Conservation (phyloP, 768 basidiomycete genomes). For the Sarcomyxa edulis region DNA sequence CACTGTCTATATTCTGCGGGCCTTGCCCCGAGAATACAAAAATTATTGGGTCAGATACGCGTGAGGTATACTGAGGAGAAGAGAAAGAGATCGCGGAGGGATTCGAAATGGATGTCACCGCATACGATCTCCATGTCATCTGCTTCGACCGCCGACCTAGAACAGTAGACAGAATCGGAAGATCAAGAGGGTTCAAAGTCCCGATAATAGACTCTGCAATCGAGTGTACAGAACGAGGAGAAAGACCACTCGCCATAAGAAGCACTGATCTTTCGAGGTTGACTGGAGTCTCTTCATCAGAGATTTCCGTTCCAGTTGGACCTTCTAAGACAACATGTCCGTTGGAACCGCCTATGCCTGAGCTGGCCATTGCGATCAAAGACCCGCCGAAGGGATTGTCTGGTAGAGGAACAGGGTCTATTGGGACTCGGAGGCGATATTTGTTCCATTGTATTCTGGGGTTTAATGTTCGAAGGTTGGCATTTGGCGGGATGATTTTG, state of each 20-base stretch:
- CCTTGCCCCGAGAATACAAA: slow-evolving; percentile 37
- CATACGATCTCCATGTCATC: slow-evolving; percentile 25
- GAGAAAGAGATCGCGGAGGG: slow-evolving; percentile 14
- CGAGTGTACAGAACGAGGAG: slow-evolving; percentile 23
- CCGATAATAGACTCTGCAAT: slow-evolving; percentile 8
- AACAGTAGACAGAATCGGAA: slow-evolving; percentile 7
- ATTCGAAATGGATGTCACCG: slow-evolving; percentile 11
- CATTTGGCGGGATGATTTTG: slow-evolving; percentile 32
- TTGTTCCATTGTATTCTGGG: slow-evolving; percentile 33
- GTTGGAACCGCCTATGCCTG: slow-evolving; percentile 40
- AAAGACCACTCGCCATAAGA: slow-evolving; percentile 29
- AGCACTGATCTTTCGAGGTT: slow-evolving; percentile 17
- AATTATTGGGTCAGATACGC: slow-evolving; percentile 21
- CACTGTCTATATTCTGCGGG: slow-evolving; percentile 32
- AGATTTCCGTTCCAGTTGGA: slow-evolving; percentile 16
- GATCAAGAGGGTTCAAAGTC: slow-evolving; percentile 3
- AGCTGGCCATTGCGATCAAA: slow-evolving; percentile 35
- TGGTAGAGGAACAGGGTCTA: slow-evolving; percentile 19
- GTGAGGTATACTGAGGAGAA: slow-evolving; percentile 20
- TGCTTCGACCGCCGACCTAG: slow-evolving; percentile 25
- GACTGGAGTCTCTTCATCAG: background rate
- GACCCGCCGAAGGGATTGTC: slow-evolving; percentile 15
- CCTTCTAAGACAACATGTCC: slow-evolving; percentile 35
- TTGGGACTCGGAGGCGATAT: slow-evolving; percentile 29
- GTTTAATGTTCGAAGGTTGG: slow-evolving; percentile 29